These are phyloP conservation scores for Ashbya aceris DNA, from an alignment of 1,139 yeast species.

Conservation along the genomic window DNA sequence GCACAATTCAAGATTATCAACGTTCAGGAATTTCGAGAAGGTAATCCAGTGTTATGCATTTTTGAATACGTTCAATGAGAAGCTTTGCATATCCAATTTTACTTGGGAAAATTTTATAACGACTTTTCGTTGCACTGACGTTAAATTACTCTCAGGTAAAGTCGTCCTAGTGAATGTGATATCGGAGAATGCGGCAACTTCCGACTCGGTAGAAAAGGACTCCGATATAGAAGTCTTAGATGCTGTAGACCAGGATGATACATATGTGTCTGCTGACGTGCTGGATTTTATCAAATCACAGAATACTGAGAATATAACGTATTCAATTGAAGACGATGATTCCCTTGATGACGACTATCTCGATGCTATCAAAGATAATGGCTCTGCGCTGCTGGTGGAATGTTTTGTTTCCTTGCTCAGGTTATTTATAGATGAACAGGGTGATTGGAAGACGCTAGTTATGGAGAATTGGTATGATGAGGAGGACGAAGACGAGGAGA, in stretches of 20 bases:
- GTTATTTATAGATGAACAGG: conserved; percentile 26
- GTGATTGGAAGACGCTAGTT: conserved; percentile 29
- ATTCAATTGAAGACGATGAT: conserved; percentile 21
- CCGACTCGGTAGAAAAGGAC: conserved; percentile 23
- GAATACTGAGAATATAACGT: conserved; percentile 11
- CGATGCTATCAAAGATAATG: conserved; percentile 23
- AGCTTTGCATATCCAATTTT: conserved; percentile 20
- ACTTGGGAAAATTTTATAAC: conserved; percentile 25
- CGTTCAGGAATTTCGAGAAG: conserved; percentile 18
- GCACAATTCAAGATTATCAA: conserved; percentile 5
- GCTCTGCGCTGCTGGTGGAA: conserved; percentile 23
- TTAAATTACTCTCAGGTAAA: conserved; percentile 13
- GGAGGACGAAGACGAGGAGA: conserved; percentile 15
- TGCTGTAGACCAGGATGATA: conserved; percentile 14
- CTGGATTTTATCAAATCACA: conserved; percentile 15
- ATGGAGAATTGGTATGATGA: conserved; percentile 27
- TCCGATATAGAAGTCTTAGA: conserved; percentile 13
- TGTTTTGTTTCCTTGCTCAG: conserved; percentile 22
- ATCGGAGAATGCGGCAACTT: conserved; percentile 20
- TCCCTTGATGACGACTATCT: conserved; percentile 27
- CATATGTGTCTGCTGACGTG: not conserved
- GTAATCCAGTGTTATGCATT: conserved; percentile 27
- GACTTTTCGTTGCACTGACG: conserved; percentile 23
- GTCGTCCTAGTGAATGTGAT: conserved; percentile 17
- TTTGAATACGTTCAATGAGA: conserved; percentile 22